Base-by-base conservation (phyloP, 768 basidiomycete species). In the Boletus subcaerulescens region DNA sequence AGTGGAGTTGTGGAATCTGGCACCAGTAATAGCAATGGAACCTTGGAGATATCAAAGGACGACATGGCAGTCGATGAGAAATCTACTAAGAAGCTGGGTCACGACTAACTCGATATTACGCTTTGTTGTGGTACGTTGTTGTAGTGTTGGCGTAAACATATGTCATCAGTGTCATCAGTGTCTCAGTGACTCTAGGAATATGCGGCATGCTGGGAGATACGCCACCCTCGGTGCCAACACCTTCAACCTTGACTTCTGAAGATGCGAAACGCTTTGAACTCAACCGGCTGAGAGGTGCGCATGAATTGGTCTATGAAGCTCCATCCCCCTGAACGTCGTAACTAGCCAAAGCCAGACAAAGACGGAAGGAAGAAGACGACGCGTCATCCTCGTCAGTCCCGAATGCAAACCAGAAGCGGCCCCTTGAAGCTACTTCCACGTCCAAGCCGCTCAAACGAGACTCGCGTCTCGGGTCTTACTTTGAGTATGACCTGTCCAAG, bases 401-500 rank as follows among this genome's bases (percentile, higher is more conserved):
- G 8, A 93, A 93, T 71, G 62, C 72, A n/a, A 85, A 91, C 64
- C 81, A 82, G 61, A 95, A 94, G 65, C 83, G 93, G 26, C 84
- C 89, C 0, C 70, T 93, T 4, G 74, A 72, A 42, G 80, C 80
- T 26, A 73, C 78, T 3, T 76, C 86, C 40, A 87, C 88, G 5
- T 74, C 77, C 52, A 78, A 76, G 50, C 69, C 70, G 2, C 73
- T 93, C 51, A 82, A 83, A 64, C 83, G 88, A 8, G 90, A 93
- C 61, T 80, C 86, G 13, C 82, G 90, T 33, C 76, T 93, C 12
- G 96, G 93, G 26, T 91, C 84, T 45, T 98, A 98, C 74, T 96
- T 96, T 60, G 96, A 98, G 60, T 98, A 97, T 82, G 95, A 98
- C 70, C 72, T 98, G 14, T 90, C 90, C 13, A 98, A 97, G 77